Evolutionary conservation across 805 yeast species (phyloP), one percentile per base, ranked within the genome.

Genomic region (Saccharomycopsis vini): DNA sequence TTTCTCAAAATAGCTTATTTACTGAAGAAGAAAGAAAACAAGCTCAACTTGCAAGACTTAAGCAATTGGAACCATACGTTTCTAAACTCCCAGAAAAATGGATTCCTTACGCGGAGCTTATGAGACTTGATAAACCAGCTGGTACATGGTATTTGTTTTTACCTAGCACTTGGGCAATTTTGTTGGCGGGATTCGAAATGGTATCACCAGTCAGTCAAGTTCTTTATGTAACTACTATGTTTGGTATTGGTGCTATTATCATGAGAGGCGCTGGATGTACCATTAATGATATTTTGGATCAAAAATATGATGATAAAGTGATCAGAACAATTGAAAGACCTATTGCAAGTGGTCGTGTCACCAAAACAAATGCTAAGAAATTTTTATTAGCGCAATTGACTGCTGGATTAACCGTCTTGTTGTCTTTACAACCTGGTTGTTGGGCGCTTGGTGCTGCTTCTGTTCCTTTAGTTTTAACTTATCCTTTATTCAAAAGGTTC

Each of bases 191-290:
- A 0, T 81, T 72, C 51, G 68, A 77, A 52, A 62, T 79, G 2
- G 63, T 77, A 2, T 95, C 96, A 0, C 80, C 95, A 0, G 43
- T 87, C 1, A 48, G 73, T 0, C 71, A 77, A 1, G 80, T 90
- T 0, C 47, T 71, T 0, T 73, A 71, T 56, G 85, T 80, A 56
- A 58, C 86, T 28, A 71, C 75, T 0, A 64, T 88, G 12, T 92
- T 88, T 58, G 79, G 90, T 3, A 67, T 81, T 3, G 99, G 99
- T 12, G 75, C 97, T 0, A 56, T 89, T 32, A 70, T 90, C 15
- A 92, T 94, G 95, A 74, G 99, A 61, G 96, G 97, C 22, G 97
- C 96, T 1, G 99, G 98, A 0, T 92, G 99, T 60, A 89, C 95
- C 0, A 80, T 92, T 44, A 92, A 92, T 59, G 99, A 92, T 62